These are phyloP conservation scores for Backusella circina DNA, from an alignment of 192 early-diverging fungal species.

Conservation along the genomic window DNA sequence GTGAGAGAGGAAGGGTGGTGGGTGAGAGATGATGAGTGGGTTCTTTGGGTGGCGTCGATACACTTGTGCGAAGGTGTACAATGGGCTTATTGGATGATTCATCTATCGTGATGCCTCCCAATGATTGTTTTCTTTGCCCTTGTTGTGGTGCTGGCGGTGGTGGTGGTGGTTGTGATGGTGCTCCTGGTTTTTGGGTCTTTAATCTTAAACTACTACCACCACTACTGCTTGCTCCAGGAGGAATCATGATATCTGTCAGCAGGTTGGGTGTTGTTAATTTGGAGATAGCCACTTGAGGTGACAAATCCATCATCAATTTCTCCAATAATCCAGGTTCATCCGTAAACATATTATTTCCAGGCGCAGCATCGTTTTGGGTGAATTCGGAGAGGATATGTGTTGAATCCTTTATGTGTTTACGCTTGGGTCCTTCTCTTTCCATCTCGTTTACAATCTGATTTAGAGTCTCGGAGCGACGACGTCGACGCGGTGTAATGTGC, in stretches of 20 bases:
- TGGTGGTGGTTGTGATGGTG: background rate
- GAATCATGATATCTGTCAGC: constrained; percentile 4
- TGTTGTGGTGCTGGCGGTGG: background rate
- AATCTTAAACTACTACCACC: background rate
- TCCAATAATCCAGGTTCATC: constrained; percentile 11
- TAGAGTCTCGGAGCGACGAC: background rate
- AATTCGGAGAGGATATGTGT: background rate
- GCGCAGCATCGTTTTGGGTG: constrained; percentile 20
- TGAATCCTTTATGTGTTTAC: background rate
- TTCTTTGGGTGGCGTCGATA: background rate
- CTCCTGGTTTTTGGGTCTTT: background rate
- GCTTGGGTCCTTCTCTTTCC: background rate
- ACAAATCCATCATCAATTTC: constrained; percentile 14
- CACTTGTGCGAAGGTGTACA: background rate
- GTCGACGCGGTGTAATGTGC: background rate
- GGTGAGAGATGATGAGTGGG: background rate
- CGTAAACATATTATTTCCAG: constrained; percentile 19
- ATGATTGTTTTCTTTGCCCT: background rate
- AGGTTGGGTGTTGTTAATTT: constrained; percentile 28
- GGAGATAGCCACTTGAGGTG: constrained; percentile 18
- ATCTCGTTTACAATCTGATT: background rate
- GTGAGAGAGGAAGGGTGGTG: background rate
- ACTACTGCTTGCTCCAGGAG: background rate
- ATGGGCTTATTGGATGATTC: background rate
- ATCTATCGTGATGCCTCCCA: background rate